phyloP scores from a whole-genome alignment of 192 early-diverging fungal species.

The Gigaspora rosea region DNA sequence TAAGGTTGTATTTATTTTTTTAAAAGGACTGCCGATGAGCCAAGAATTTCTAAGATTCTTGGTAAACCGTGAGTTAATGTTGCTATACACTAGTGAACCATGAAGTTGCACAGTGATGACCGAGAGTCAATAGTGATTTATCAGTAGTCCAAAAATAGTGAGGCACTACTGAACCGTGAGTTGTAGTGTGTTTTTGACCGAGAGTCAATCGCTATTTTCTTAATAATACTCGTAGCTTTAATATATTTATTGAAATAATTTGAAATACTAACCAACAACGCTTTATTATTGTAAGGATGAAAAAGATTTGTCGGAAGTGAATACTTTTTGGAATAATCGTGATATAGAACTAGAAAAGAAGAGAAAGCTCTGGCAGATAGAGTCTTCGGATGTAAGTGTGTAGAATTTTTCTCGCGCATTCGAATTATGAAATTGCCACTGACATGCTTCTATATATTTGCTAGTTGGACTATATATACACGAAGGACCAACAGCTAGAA shows the following conservation, averaged over 20 bases:
- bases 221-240: constrained; percentile 7
- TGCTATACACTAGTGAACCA: constrained; percentile 19
- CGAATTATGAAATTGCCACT: constrained; percentile 11
- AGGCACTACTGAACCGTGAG: constrained; percentile 20
- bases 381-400: constrained; percentile 11
- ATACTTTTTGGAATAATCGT: constrained; percentile 18
- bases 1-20: constrained; percentile 23
- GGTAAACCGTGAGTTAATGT: constrained; percentile 11
- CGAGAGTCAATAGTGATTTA: constrained; percentile 7
- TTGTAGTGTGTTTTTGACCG: constrained; percentile 20
- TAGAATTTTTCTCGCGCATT: background rate
- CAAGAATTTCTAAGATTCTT: constrained; percentile 12
- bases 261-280: constrained; percentile 14
- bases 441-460: background rate
- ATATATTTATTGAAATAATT: constrained; percentile 17
- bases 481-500: background rate
- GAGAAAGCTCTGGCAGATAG: constrained; percentile 17
- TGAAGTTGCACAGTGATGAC: constrained; percentile 24
- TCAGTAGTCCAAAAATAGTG: constrained; percentile 11
- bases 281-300: constrained; percentile 11
- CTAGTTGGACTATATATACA: constrained; percentile 21
- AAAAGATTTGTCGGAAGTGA: constrained; percentile 7
- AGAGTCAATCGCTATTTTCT: constrained; percentile 11
- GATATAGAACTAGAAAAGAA: constrained; percentile 3
- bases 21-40: background rate